Evolutionary conservation across 345 rosid species (phyloP), one percentile per base, ranked within the genome.

Genomic region (Rhizophora mangle): DNA sequence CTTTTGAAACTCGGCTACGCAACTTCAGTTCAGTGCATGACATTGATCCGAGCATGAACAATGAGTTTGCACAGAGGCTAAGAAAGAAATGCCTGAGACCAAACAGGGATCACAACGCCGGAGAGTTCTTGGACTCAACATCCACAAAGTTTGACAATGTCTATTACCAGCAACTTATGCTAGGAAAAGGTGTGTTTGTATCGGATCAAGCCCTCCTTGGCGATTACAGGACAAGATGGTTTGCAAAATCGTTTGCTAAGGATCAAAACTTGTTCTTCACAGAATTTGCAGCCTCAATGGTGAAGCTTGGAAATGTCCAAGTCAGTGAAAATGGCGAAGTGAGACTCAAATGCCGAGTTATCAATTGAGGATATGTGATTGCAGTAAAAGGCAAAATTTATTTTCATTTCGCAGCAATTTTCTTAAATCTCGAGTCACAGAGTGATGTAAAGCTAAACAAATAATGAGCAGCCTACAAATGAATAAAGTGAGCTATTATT

Each of bases 271-370:
- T 86, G 72, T 90, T 90, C 85, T 87, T 87, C 62, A 79, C 72
- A 66, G 96, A 86, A 78, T 89, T 93, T 68, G 85, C 81, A 3
- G 72, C 77, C 57, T 83, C 96, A 5, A 90, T 89, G 93, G 85
- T 86, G 68, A 89, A 83, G 62, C 86, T 89, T 53, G 93, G 96
- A 68, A 88, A 84, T 78, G 82, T 86, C 34, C 89, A 90, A 30
- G 85, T 86, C 15, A 68, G 74, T 37, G 86, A 86, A 78, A 69
- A 68, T 2, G 90, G 96, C 39, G 85, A 93, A 82, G 96, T 88
- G 43, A 86, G 96, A 80, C 51, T 60, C 19, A 78, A 85, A n/a
- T 82, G 91, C 67, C 60, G 79, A 36, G 77, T 70, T 21, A 75
- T 80, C 6, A 92, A 87, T 43, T 92, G 63, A 85, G 10, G 29